These are phyloP conservation scores for Phlyctochytrium arcticum DNA, from an alignment of 192 early-diverging fungal genomes.

Conservation along the genomic window DNA sequence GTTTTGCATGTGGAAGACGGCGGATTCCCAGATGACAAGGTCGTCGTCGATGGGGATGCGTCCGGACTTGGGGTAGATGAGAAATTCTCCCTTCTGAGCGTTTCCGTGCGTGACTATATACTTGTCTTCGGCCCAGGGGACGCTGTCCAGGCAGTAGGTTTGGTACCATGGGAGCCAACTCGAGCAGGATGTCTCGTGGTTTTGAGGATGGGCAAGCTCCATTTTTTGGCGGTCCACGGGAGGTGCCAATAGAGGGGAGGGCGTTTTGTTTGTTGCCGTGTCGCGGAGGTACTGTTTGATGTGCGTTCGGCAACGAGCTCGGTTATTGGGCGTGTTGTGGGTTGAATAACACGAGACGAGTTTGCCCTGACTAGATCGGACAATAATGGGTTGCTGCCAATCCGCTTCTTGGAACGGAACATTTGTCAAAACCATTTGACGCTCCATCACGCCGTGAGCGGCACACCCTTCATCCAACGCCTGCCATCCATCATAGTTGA, in stretches of 20 bases:
- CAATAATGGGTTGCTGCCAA: neutral
- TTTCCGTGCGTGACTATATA: neutral
- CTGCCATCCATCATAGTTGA: neutral
- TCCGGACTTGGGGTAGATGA: neutral
- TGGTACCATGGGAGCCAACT: neutral
- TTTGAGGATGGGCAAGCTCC: neutral
- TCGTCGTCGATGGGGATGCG: neutral
- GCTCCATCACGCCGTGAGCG: neutral
- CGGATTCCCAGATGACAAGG: neutral
- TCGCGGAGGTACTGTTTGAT: neutral
- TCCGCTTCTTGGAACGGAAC: neutral
- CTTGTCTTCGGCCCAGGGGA: neutral
- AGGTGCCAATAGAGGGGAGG: neutral
- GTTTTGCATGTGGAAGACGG: neutral
- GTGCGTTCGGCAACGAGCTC: neutral
- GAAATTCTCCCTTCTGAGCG: neutral
- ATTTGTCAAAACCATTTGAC: neutral
- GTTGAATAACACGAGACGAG: neutral
- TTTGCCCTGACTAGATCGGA: neutral
- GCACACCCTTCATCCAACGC: slow-evolving; percentile 23
- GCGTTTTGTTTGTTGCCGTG: too few relatives aligned
- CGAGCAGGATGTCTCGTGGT: neutral
- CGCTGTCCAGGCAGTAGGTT: neutral
- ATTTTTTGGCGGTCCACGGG: neutral
- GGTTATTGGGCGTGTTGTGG: neutral